Evolutionary conservation across 768 basidiomycete species (phyloP).

Genomic region (Pleurotus ostreatus): DNA sequence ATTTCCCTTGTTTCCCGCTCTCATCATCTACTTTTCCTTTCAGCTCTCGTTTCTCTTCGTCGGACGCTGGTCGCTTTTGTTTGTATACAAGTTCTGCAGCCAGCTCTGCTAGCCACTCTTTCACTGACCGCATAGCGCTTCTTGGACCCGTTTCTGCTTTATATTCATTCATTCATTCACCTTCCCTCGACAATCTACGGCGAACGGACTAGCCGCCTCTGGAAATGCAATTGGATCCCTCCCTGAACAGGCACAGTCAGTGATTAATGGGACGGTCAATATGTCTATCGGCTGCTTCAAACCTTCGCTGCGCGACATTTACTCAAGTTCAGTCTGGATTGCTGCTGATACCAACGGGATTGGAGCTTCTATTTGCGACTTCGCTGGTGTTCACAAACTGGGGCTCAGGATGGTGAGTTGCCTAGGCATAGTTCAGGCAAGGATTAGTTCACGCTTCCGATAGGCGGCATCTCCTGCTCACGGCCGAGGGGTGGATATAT

Average conservation of each 20-base stretch:
- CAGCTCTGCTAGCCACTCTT: conserved; percentile 4
- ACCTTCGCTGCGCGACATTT: conserved; percentile 65
- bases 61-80: conserved; percentile 7
- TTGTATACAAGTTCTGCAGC: not conserved
- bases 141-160: not conserved
- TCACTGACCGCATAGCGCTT: not conserved
- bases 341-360: conserved; percentile 57
- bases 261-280: conserved; percentile 41
- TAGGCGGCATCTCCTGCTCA: conserved; percentile 57
- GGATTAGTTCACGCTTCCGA: not conserved
- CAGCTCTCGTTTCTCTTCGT: not conserved
- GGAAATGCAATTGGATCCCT: conserved; percentile 1
- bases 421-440: not conserved
- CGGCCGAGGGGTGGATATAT: conserved; percentile 59
- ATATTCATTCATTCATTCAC: not conserved
- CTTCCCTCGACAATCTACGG: not conserved
- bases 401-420: conserved; percentile 44
- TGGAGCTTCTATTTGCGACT: conserved; percentile 60
- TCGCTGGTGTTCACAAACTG: conserved; percentile 46
- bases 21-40: not conserved
- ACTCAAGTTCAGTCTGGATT: conserved; percentile 38
- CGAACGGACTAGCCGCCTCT: not conserved
- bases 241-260: not conserved
- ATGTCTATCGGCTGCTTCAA: conserved; percentile 68
- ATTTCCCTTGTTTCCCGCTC: not conserved